phyloP scores from a whole-genome alignment of 371 early-diverging fungal genomes.

The Mucor ambiguus region DNA sequence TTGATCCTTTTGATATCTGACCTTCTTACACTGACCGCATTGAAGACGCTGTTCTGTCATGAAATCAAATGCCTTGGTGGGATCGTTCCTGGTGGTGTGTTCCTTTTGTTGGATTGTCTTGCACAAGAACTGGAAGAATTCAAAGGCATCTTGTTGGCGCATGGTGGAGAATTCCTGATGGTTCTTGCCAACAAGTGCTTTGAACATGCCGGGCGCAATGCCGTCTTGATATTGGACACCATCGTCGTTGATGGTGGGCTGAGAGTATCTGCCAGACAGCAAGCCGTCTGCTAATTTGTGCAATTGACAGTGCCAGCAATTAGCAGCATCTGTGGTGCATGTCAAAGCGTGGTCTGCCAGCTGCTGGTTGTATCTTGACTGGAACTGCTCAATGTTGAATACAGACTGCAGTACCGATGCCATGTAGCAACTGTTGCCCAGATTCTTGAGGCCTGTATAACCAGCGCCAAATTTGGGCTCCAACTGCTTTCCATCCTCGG shows the following conservation, averaged over 20 bases:
- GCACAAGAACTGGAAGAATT: slow-evolving; percentile 84
- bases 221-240: slow-evolving; percentile 65
- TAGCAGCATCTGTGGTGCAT: slow-evolving; percentile 68
- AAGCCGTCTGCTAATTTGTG: slow-evolving; percentile 91
- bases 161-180: slow-evolving; percentile 94
- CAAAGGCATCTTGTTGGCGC: slow-evolving; percentile 98
- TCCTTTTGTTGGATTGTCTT: slow-evolving; percentile 79
- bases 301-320: slow-evolving; percentile 88
- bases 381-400: slow-evolving; percentile 74
- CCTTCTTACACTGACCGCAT: slow-evolving; percentile 80
- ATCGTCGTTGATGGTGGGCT: slow-evolving; percentile 45
- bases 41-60: slow-evolving; percentile 80
- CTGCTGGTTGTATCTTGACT: slow-evolving; percentile 57
- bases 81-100: slow-evolving; percentile 60
- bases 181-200: slow-evolving; percentile 83
- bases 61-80: slow-evolving; percentile 80
- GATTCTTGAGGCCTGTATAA: slow-evolving; percentile 89
- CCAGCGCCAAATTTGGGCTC: slow-evolving; percentile 88
- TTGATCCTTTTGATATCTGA: slow-evolving; percentile 70
- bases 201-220: slow-evolving; percentile 89
- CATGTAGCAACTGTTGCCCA: slow-evolving; percentile 98
- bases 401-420: slow-evolving; percentile 90
- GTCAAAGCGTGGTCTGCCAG: slow-evolving; percentile 65
- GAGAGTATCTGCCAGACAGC: slow-evolving; percentile 85
- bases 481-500: slow-evolving; percentile 90